These are phyloP conservation scores for Areca catechu DNA, from an alignment of 176 grass and related monocot species.

Conservation along the genomic window DNA sequence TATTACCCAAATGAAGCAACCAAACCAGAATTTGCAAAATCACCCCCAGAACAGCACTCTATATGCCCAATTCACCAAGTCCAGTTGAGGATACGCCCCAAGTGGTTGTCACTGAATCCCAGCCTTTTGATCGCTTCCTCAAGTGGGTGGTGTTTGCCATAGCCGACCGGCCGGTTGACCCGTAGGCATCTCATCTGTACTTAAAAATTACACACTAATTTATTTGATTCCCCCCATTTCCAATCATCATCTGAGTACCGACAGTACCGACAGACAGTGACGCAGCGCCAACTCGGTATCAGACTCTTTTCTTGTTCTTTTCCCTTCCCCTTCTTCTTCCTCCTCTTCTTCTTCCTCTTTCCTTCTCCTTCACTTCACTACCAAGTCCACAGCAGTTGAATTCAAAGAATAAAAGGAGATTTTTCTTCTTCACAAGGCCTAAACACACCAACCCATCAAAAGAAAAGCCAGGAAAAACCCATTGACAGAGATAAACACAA, in stretches of 20 bases:
- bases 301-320: not conserved
- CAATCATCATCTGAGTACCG: constrained; percentile 49
- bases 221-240: constrained; percentile 31
- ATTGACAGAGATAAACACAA: not conserved
- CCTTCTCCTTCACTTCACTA: constrained; percentile 5
- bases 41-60: not conserved
- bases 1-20: too few species aligned
- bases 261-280: constrained; percentile 52
- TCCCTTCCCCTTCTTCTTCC: not conserved
- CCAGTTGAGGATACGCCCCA: too few species aligned
- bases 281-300: constrained; percentile 43
- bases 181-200: constrained; percentile 23
- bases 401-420: not conserved
- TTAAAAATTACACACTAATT: constrained; percentile 17
- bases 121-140: not conserved
- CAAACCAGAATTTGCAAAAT: not conserved
- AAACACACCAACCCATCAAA: not conserved
- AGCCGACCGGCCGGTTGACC: constrained; percentile 4
- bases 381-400: constrained; percentile 1
- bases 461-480: not conserved
- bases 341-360: not conserved
- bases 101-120: too few species aligned
- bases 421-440: constrained; percentile 7
- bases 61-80: too few species aligned
- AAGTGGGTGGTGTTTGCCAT: not conserved